Base-by-base conservation (phyloP, 1,139 yeast genomes). In the Arxiozyma bovina region DNA sequence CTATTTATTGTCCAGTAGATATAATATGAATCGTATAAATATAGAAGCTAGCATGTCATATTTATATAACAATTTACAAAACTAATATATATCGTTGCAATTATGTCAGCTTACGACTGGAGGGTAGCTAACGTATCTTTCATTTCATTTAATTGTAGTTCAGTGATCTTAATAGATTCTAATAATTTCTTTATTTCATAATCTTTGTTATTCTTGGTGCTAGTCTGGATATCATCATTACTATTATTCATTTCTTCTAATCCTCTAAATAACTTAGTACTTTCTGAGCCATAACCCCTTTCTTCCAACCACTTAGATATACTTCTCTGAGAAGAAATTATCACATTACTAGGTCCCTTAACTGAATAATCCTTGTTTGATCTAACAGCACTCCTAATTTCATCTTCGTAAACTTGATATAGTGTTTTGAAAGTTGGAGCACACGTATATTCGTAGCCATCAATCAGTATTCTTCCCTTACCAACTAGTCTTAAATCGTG, bases 241-340 rank as follows among this genome's bases (percentile, higher is more conserved):
- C 1, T 9, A 18, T 25, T 40, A 30, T 48, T 6, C 1, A 2
- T n/a, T 5, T 34, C 38, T 9, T 41, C 45, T 40, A 48, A 44
- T 25, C 20, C 21, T 12, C 22, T 25, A 7, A 27, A 41, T 30
- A 23, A 15, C 23, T 21, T 22, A 5, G 43, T 43, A 27, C 40
- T 59, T 53, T 45, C 51, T 50, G 68, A 63, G 6, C 66, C 70
- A 51, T 61, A 56, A 9, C 77, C 77, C 52, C 87, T 76, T 49
- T 78, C 79, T 54, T 82, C 80, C 48, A 89, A 77, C 96, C 96
- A 90, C 52, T 81, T 77, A 96, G 96, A 90, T 55, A 90, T 69
- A 45, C 79, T 78, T 44, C 78, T 77, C 68, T 89, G 95, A 56
- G 83, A 80, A 54, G 77, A 74, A 58, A 55, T 47, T 7, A 58